A percentile compares a stretch with the other conserved stretches of the same genome.
Evolutionary conservation across 441 rosid genomes (phyloP).

Genomic region (Erodium texanum): DNA sequence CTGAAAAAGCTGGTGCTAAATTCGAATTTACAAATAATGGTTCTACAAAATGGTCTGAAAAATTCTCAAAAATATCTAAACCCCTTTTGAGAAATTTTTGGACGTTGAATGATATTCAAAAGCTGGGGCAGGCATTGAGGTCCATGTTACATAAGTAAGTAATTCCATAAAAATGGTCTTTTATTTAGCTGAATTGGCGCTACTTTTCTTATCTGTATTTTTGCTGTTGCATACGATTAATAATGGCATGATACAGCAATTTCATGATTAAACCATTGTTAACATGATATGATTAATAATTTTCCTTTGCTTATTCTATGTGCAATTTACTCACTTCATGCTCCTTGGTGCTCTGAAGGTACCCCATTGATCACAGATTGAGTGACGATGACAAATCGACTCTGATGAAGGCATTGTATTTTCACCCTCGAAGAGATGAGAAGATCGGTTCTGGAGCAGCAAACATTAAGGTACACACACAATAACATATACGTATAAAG

Average conservation of each 20-base stretch:
- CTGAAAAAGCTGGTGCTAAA: constrained; percentile 26
- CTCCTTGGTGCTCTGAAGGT: constrained; percentile 33
- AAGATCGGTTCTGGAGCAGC: constrained; percentile 64
- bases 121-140: constrained; percentile 38
- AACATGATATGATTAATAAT: too few species aligned
- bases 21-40: constrained; percentile 16
- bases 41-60: constrained; percentile 27
- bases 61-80: constrained; percentile 29
- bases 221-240: too few species aligned
- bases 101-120: constrained; percentile 40
- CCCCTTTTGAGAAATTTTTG: constrained; percentile 26
- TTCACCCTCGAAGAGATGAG: constrained; percentile 71
- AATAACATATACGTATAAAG: too few species aligned
- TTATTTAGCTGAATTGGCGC: constrained; percentile 1
- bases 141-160: constrained; percentile 64
- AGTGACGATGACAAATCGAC: constrained; percentile 41
- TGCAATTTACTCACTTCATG: neutral
- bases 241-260: too few species aligned
- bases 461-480: constrained; percentile 51
- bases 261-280: too few species aligned
- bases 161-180: neutral
- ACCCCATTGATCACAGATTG: constrained; percentile 45
- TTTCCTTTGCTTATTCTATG: too few species aligned
- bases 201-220: too few species aligned
- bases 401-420: constrained; percentile 50